Base-by-base conservation (phyloP, 495 filamentous ascomycete species). In the Podospora pseudopauciseta region DNA sequence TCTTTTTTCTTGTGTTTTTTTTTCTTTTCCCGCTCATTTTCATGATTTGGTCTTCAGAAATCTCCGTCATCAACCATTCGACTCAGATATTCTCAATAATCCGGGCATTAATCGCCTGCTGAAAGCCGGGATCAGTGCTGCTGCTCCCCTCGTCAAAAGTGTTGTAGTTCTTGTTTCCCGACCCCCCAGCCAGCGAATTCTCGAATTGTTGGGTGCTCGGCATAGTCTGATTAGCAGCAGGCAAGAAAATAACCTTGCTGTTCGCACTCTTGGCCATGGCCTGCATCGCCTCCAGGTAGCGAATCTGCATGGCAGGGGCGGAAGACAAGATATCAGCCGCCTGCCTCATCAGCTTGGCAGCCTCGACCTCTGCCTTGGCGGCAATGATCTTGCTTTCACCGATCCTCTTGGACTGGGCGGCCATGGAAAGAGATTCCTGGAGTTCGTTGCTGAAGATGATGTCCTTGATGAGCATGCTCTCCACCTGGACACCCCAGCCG, bases 401-500 rank as follows among this genome's bases (percentile, higher is more conserved):
- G 71, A 97, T 97, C 64, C 95, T 89, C 89, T 98, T 98, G 82
- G 87, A 90, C 85, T 99, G 93, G n/a, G 95, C 95, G n/a, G 95
- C 95, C 95, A 99, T 99, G 76, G 91, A 95, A 66, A 99, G 86
- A n/a, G 91, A 95, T 68, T 97, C 95, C 79, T 99, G 95, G 34
- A 99, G 87, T 68, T 98, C 95, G 75, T 90, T 86, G 84, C 87
- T 91, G 89, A 99, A 99, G 77, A 97, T 92, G 77, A 99, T 96
- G 79, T 99, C 95, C 81, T 99, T 99, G 86, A 99, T 92, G 67
- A 99, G 87, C 96, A 99, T 99, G 74, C 88, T 92, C 85, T 98
- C 96, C 67, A 99, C 95, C 75, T 91, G 86, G 23, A 96, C 93
- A 80, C 95, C 95, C 95, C 95, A 99, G 68, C 92, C 93, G 28